These are phyloP conservation scores for Metarhizium album DNA, from an alignment of 2,329 filamentous ascomycete species.

Conservation along the genomic window DNA sequence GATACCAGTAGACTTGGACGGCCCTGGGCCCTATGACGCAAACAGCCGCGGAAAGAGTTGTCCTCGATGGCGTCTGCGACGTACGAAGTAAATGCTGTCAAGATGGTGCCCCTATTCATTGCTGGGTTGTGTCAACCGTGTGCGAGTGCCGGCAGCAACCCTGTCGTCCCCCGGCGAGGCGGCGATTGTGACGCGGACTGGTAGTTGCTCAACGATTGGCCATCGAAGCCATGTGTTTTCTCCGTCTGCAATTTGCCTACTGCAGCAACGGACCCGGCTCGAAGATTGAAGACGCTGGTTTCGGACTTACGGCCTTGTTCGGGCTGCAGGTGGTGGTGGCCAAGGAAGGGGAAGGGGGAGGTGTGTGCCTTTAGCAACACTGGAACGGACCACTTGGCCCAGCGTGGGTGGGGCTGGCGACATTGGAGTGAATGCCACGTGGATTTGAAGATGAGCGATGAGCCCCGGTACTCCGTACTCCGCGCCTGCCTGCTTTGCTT, in stretches of 20 bases:
- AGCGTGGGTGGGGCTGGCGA: too few species aligned
- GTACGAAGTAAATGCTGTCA: too few species aligned
- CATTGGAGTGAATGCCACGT: conserved; percentile 14
- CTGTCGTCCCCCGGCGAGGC: too few species aligned
- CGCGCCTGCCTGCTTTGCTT: background rate
- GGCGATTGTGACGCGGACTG: too few species aligned
- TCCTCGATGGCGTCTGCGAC: too few species aligned
- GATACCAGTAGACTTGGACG: too few species aligned
- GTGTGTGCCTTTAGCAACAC: background rate
- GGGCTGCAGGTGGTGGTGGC: background rate
- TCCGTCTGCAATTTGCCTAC: background rate
- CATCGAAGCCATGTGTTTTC: background rate
- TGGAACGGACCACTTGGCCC: background rate
- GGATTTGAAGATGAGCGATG: conserved; percentile 8
- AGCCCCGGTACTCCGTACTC: too few species aligned
- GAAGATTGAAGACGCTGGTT: background rate
- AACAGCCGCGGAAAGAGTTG: too few species aligned
- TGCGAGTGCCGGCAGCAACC: too few species aligned
- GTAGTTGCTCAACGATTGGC: background rate
- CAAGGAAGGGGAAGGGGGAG: background rate
- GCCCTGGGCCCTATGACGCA: too few species aligned
- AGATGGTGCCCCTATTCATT: too few species aligned
- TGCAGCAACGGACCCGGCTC: background rate
- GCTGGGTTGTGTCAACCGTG: too few species aligned
- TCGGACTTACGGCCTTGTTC: background rate